Base-by-base conservation (phyloP, 257 asterid species). In the Nicotiana benthamiana region DNA sequence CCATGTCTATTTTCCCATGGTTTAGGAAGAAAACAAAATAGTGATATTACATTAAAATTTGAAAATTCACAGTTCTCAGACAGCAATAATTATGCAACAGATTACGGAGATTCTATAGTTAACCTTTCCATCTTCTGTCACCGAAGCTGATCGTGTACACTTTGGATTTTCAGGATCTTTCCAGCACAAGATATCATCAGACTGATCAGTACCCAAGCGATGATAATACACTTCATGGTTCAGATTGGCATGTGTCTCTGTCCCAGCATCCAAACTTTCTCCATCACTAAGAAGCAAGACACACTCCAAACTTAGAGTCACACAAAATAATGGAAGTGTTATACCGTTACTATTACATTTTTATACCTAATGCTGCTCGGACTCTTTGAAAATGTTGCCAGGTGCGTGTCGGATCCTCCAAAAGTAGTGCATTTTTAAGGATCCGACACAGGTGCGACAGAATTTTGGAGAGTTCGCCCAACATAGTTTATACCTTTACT, bases 61-160 rank as follows among this genome's bases (percentile, higher is more conserved):
- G 60, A 32, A 72, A 20, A 56, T 72, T 13, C 40, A 72, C 15
- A 72, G 16, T 72, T 22, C 24, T 72, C 61, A 48, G 36, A 72
- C 60, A 15, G 26, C 60, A 72, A 24, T 48, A 72, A 72, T 72
- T 46, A 43, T 43, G 34, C 77, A 48, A 72, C 61, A 72, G 78
- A 26, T 48, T 72, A 72, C 40, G 54, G 24, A 72, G 24, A 72
- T 17, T 7, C 60, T 72, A 54, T 56, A 72, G 34, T 24, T 13
- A 48, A 93, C 98, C 98, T 94, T 90, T 36, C 99, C 98, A 79
- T 96, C 99, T 78, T 92, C 93, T 0, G 99, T 96, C 77, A 96
- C 94, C 28, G 89, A 86, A 75, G 94, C 95, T 2, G 89, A 80
- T 80, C 82, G 94, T 12, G 92, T 86, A 81, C 94, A 91, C 62